Evolutionary conservation across 345 rosid species (phyloP).

Genomic region (Rubroshorea leprosula): DNA sequence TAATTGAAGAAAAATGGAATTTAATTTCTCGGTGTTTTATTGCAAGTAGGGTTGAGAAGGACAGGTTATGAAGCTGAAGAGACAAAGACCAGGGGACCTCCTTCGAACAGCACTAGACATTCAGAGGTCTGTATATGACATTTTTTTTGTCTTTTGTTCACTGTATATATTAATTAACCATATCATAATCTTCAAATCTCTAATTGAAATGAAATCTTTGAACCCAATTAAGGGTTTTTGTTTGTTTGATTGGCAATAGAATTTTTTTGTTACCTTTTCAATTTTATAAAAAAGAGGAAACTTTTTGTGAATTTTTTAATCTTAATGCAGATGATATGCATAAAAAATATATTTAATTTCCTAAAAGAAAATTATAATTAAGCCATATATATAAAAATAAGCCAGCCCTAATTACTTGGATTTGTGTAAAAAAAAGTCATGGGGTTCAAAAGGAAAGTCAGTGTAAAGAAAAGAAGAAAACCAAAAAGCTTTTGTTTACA

Average conservation of each 20-base stretch:
- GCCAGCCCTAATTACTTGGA: constrained; percentile 3
- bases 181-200: too few relatives aligned
- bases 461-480: constrained; percentile 2
- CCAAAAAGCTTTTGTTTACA: constrained; percentile 18
- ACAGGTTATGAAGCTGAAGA: constrained; percentile 31
- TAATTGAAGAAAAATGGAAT: not conserved
- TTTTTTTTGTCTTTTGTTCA: constrained; percentile 12
- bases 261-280: too few relatives aligned
- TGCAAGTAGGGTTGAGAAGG: constrained; percentile 26
- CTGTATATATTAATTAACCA: too few relatives aligned
- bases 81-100: constrained; percentile 31
- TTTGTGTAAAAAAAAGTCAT: too few relatives aligned
- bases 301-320: too few relatives aligned
- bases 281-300: too few relatives aligned
- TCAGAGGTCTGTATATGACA: constrained; percentile 30
- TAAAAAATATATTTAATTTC: too few relatives aligned
- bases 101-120: constrained; percentile 20
- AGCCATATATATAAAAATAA: not conserved
- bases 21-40: not conserved
- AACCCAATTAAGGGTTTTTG: too few relatives aligned
- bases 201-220: too few relatives aligned
- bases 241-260: too few relatives aligned
- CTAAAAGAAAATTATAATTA: constrained; percentile 1
- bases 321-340: too few relatives aligned
- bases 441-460: constrained; percentile 17